These are phyloP conservation scores for Dothistroma pini DNA, from an alignment of 2,329 filamentous ascomycete species.

Conservation along the genomic window DNA sequence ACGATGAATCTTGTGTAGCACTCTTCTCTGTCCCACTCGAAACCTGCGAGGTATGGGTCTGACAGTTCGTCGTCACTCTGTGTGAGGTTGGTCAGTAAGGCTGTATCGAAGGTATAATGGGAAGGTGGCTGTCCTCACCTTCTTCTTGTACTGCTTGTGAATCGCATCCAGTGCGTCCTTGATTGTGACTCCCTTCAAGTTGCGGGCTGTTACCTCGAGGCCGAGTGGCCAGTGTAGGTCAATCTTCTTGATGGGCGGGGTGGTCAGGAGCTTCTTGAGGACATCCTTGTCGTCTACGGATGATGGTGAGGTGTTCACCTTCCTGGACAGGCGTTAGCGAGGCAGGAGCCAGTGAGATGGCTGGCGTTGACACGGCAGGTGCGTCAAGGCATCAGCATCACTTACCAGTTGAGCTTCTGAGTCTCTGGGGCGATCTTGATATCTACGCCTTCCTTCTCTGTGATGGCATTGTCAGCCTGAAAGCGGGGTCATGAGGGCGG, in stretches of 20 bases:
- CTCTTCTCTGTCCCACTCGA: conserved; percentile 95
- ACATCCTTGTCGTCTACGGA: conserved; percentile 78
- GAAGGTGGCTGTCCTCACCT: conserved; percentile 54
- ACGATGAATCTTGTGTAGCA: conserved; percentile 85
- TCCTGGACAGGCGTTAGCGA: conserved; percentile 57
- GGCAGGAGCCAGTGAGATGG: not conserved
- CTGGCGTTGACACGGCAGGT: not conserved
- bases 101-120: not conserved
- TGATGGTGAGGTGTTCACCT: conserved; percentile 81
- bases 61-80: conserved; percentile 91
- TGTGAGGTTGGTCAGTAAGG: not conserved
- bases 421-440: conserved; percentile 76
- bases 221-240: conserved; percentile 89
- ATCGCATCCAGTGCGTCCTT: conserved; percentile 96
- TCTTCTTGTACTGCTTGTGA: conserved; percentile 95
- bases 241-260: conserved; percentile 86
- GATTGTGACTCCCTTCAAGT: conserved; percentile 92
- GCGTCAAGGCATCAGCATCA: not conserved
- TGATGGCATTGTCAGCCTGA: conserved; percentile 11
- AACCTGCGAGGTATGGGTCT: conserved; percentile 80
- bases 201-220: conserved; percentile 81
- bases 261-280: conserved; percentile 76
- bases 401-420: conserved; percentile 84
- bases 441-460: conserved; percentile 70
- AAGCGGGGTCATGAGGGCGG: not conserved